These are phyloP conservation scores for Oldenlandia corymbosa DNA, from an alignment of 257 asterid species.

Conservation along the genomic window DNA sequence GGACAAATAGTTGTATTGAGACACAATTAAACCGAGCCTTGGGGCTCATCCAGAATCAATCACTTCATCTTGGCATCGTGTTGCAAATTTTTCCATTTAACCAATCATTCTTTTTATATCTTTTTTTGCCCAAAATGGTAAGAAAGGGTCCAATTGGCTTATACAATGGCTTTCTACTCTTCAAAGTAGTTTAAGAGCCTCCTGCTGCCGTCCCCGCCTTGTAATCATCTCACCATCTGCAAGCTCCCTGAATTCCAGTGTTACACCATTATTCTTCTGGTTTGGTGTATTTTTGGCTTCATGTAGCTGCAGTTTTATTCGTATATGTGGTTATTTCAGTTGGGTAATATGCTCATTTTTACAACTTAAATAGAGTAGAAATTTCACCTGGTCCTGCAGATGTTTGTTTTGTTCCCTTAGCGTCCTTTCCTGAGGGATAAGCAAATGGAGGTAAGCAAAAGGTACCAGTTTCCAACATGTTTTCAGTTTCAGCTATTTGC, in stretches of 20 bases:
- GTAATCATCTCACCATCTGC: neutral
- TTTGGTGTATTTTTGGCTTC: neutral
- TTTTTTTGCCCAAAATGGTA: too few relatives aligned
- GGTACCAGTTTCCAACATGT: neutral
- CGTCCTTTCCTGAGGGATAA: slow-evolving; percentile 33
- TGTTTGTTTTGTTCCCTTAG: slow-evolving; percentile 38
- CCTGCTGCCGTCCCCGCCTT: neutral
- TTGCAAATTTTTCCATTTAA: too few relatives aligned
- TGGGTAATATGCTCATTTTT: neutral
- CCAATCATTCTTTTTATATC: too few relatives aligned
- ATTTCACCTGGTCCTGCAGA: slow-evolving; percentile 40
- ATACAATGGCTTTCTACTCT: too few relatives aligned
- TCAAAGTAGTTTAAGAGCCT: slow-evolving; percentile 15
- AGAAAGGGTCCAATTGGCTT: too few relatives aligned
- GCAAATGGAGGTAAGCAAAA: neutral
- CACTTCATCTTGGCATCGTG: too few relatives aligned
- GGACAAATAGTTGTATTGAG: too few relatives aligned
- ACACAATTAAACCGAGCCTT: too few relatives aligned
- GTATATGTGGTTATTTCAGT: neutral
- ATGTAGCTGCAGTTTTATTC: slow-evolving; percentile 6
- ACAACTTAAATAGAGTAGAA: neutral
- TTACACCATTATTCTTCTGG: slow-evolving; percentile 3
- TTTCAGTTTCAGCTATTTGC: neutral
- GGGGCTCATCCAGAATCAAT: too few relatives aligned
- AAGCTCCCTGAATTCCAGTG: slow-evolving; percentile 1